Evolutionary conservation across 352 stramenopile genomes (phyloP), one percentile per base, ranked within the genome.

Genomic region (Pythium utonaiense): DNA sequence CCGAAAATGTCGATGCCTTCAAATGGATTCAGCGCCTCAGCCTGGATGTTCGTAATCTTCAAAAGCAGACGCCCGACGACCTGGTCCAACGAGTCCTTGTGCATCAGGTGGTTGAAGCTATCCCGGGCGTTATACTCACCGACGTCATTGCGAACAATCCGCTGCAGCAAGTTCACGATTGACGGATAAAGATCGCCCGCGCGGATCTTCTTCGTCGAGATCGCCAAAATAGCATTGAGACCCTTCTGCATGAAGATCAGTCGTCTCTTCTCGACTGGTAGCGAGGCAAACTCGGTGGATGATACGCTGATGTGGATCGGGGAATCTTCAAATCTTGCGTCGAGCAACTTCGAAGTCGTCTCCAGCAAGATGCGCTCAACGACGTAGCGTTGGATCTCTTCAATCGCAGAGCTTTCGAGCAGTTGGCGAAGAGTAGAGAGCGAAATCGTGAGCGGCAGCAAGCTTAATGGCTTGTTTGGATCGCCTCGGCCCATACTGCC

Each of bases 281-380:
- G 47, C 1, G 36, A 34, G 16, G 22, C 60, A 47, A 66, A 53
- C 79, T 89, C 58, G 76, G 73, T 64, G 33, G 67, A 74, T 6
- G 73, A 57, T n/a, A 79, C 42, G 62, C 86, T 16, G 65, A 48
- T 66, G 22, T 71, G 67, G 28, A 73, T 70, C 6, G 73, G 67
- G 33, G 84, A 79, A 52, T 78, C 82, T 44, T 86, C 76, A 44
- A 95, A 75, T 9, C 83, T 70, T 31, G 75, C 72, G 57, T 95
- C 83, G 49, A 92, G 67, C 44, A 93, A 74, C 49, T 91, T 90
- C 1, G 73, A 83, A 40, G 82, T 88, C 22, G 84, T 67, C 53
- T 93, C 86, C 14, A 95, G 62, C 28, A 93, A 49, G 5, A 95
- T 72, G 5, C 83, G 82, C 53, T 93, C 86, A 3, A 93, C 83